phyloP scores from a whole-genome alignment of 495 filamentous ascomycete genomes.

The Aspergillus diversus region DNA sequence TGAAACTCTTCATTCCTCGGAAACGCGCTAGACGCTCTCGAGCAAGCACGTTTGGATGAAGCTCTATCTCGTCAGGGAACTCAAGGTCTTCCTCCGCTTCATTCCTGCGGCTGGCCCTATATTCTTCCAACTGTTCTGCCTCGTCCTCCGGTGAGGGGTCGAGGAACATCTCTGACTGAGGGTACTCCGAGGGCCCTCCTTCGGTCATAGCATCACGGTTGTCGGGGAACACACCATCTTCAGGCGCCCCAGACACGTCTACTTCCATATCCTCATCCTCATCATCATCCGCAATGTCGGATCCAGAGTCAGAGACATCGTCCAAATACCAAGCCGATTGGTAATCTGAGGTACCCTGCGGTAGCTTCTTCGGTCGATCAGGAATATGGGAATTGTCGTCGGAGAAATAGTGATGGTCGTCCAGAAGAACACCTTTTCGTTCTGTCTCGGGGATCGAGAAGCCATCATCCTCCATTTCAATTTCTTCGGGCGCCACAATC shows the following conservation, averaged over 20 bases:
- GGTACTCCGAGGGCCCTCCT: constrained; percentile 78
- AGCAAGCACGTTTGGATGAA: constrained; percentile 84
- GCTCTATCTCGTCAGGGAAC: constrained; percentile 96
- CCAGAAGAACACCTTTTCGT: constrained; percentile 82
- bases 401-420: constrained; percentile 97
- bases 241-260: constrained; percentile 58
- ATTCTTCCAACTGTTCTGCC: constrained; percentile 74
- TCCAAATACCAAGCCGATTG: constrained; percentile 92
- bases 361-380: constrained; percentile 70
- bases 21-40: constrained; percentile 84
- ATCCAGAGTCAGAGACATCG: constrained; percentile 84
- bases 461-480: constrained; percentile 73
- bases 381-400: constrained; percentile 77
- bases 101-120: constrained; percentile 70
- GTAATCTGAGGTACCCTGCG: constrained; percentile 89
- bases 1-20: constrained; percentile 85
- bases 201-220: constrained; percentile 73
- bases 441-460: constrained; percentile 58
- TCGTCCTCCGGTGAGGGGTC: constrained; percentile 89
- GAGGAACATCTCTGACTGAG: constrained; percentile 88
- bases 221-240: constrained; percentile 79
- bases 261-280: constrained; percentile 56
- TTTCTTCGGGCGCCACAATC: constrained; percentile 82
- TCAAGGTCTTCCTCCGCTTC: constrained; percentile 89
- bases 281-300: constrained; percentile 72